These are phyloP conservation scores for Toxoplasma gondii DNA, from an alignment of 169 alveolate species.

Conservation along the genomic window DNA sequence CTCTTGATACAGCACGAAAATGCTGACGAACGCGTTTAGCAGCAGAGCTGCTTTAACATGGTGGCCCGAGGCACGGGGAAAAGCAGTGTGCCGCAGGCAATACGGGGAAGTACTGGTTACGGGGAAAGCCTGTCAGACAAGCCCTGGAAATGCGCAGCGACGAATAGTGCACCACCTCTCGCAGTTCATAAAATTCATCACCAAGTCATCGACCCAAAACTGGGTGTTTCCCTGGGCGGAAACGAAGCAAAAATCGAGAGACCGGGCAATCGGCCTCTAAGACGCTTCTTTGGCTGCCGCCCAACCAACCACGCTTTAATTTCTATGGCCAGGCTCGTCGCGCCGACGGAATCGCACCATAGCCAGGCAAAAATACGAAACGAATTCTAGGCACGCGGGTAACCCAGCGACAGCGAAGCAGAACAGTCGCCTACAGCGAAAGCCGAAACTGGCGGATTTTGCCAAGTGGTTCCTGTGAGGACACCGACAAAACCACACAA, in stretches of 20 bases:
- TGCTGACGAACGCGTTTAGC: too few species aligned
- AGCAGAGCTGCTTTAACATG: not conserved
- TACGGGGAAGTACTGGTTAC: not conserved
- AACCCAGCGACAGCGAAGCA: too few species aligned
- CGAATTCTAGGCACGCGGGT: too few species aligned
- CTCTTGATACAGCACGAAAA: too few species aligned
- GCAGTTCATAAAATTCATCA: not conserved
- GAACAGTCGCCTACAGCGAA: too few species aligned
- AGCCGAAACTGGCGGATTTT: too few species aligned
- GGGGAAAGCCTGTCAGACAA: not conserved
- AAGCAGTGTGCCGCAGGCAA: not conserved
- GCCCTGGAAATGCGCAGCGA: not conserved
- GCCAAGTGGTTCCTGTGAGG: too few species aligned
- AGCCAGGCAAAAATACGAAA: not conserved
- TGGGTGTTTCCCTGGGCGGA: not conserved
- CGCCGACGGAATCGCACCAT: not conserved
- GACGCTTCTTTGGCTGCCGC: not conserved
- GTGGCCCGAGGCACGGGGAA: not conserved
- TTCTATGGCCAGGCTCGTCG: not conserved
- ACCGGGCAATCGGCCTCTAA: not conserved
- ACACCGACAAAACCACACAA: too few species aligned
- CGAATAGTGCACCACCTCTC: not conserved
- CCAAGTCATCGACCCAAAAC: not conserved
- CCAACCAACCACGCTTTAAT: not conserved
- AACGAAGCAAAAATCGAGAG: not conserved